A percentile compares a stretch with the other conserved stretches of the same genome.
phyloP scores from a whole-genome alignment of 2,329 filamentous ascomycete species.

The Colletotrichum sp. region DNA sequence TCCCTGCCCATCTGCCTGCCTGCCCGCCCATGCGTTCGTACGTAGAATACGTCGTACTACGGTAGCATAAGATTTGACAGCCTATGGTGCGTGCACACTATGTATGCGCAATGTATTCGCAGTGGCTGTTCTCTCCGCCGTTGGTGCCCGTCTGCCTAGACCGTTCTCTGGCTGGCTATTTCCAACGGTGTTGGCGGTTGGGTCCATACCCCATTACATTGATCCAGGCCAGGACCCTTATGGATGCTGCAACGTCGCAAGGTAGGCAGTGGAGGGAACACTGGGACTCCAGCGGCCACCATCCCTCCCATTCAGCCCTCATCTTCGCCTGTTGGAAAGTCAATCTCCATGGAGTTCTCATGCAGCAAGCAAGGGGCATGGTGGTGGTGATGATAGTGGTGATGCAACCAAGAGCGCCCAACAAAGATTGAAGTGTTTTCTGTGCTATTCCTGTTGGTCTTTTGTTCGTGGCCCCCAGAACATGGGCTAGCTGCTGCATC shows the following conservation, averaged over 20 bases:
- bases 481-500: not conserved
- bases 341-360: not conserved
- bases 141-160: not conserved
- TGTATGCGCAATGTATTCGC: not conserved
- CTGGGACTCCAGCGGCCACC: not conserved
- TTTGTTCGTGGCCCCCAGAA: not conserved
- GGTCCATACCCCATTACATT: not conserved
- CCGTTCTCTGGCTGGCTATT: not conserved
- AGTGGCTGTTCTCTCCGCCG: not conserved
- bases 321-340: not conserved
- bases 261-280: not conserved
- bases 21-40: not conserved
- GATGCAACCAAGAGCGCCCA: not conserved
- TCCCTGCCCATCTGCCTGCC: not conserved
- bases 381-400: not conserved
- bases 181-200: not conserved
- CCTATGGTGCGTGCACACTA: not conserved
- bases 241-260: not conserved
- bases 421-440: not conserved
- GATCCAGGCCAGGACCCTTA: not conserved
- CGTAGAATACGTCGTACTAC: not conserved
- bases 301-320: not conserved
- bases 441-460: not conserved
- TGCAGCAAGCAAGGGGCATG: not conserved
- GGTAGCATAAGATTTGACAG: not conserved